These are phyloP conservation scores for Globisporangium yorkense DNA, from an alignment of 352 stramenopile species.

Conservation along the genomic window DNA sequence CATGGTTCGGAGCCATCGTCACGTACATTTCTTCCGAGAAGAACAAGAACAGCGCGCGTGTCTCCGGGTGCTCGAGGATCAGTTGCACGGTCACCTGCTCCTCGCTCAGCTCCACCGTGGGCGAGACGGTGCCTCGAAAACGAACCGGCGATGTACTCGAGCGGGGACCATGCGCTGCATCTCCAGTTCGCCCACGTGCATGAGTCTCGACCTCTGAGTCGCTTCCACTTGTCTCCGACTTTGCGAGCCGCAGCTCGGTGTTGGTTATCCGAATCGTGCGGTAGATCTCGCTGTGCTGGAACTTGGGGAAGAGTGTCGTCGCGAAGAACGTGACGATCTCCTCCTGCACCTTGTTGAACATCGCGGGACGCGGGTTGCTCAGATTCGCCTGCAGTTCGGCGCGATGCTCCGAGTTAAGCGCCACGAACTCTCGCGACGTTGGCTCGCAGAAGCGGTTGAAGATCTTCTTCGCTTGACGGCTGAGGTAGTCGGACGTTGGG, in stretches of 20 bases:
- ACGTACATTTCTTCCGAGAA: conserved; percentile 79
- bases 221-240: conserved; percentile 20
- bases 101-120: conserved; percentile 18
- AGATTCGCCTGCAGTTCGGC: conserved; percentile 33
- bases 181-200: neutral
- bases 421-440: conserved; percentile 51
- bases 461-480: conserved; percentile 57
- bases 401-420: conserved; percentile 22
- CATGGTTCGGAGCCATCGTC: neutral
- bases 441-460: conserved; percentile 62
- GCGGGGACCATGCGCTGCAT: neutral
- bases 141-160: conserved; percentile 5
- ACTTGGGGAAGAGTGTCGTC: conserved; percentile 64
- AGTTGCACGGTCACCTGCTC: conserved; percentile 41
- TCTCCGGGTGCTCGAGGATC: conserved; percentile 62
- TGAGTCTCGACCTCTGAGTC: conserved; percentile 4
- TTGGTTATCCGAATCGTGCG: conserved; percentile 42
- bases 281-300: conserved; percentile 67
- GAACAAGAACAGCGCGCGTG: conserved; percentile 56
- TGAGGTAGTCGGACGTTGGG: conserved; percentile 68
- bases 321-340: conserved; percentile 65
- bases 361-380: conserved; percentile 36
- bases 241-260: conserved; percentile 12
- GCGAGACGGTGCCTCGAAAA: neutral
- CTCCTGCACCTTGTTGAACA: conserved; percentile 68